A percentile compares a stretch with the other conserved stretches of the same genome.
These are phyloP conservation scores for Dothideomycetidae sp. DNA, from an alignment of 2,329 filamentous ascomycete species.

Conservation along the genomic window DNA sequence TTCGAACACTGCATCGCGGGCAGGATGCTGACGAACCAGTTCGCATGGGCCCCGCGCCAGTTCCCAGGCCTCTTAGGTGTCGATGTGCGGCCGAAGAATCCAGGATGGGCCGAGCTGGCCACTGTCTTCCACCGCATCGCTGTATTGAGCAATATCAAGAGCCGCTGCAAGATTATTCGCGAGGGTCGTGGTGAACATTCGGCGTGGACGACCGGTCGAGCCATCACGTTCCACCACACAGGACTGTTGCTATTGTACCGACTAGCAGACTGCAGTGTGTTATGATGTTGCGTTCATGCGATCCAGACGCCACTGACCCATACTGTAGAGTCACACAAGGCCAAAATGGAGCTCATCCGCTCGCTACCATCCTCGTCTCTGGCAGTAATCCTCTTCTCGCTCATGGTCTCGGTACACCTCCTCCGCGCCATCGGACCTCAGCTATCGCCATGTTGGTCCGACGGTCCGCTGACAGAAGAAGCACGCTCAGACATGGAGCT, in stretches of 20 bases:
- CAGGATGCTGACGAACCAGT: constrained; percentile 14
- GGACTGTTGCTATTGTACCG: constrained; percentile 22
- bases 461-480: constrained; percentile 6
- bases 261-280: constrained; percentile 16
- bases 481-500: constrained; percentile 21
- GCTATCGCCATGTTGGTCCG: constrained; percentile 11
- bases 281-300: background rate
- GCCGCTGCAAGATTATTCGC: constrained; percentile 19
- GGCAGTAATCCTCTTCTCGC: constrained; percentile 21
- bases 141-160: constrained; percentile 15
- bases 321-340: constrained; percentile 7
- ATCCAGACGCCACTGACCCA: no score
- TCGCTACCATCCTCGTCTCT: constrained; percentile 19
- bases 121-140: constrained; percentile 14
- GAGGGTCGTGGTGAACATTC: constrained; percentile 16
- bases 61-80: constrained; percentile 16
- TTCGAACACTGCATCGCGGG: constrained; percentile 19
- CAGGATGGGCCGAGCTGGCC: constrained; percentile 7
- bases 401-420: constrained; percentile 19
- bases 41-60: constrained; percentile 9
- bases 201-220: constrained; percentile 20
- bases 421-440: constrained; percentile 20
- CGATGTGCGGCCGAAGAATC: constrained; percentile 5
- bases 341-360: constrained; percentile 15
- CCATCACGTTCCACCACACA: constrained; percentile 19